These are phyloP conservation scores for Spathaspora arborariae DNA, from an alignment of 805 yeast species.

Conservation along the genomic window DNA sequence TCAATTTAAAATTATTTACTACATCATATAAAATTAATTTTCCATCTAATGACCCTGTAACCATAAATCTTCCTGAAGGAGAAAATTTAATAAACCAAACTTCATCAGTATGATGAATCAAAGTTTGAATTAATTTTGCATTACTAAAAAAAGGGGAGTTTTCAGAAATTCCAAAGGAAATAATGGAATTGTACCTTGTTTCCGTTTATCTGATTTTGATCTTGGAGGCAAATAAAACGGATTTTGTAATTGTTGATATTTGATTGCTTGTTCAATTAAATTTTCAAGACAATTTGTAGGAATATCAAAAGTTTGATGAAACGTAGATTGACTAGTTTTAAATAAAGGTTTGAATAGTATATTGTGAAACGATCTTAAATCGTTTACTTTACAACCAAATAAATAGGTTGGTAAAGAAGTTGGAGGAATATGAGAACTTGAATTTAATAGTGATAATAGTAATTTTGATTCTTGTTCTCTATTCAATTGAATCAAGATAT, in stretches of 20 bases:
- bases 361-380: conserved; percentile 7
- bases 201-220: conserved; percentile 5
- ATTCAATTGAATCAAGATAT: conserved; percentile 14
- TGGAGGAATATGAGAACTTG: background rate
- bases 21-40: conserved; percentile 65
- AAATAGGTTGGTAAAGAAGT: conserved; percentile 5
- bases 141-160: conserved; percentile 14
- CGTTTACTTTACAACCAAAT: conserved; percentile 9
- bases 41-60: conserved; percentile 73
- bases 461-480: conserved; percentile 22
- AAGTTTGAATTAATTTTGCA: conserved; percentile 44
- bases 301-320: conserved; percentile 9
- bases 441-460: conserved; percentile 14
- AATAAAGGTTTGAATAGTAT: conserved; percentile 12
- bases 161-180: conserved; percentile 9
- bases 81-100: conserved; percentile 84
- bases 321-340: conserved; percentile 11
- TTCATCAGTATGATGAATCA: conserved; percentile 60
- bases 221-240: conserved; percentile 30
- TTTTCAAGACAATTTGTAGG: conserved; percentile 21
- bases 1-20: conserved; percentile 31
- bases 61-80: conserved; percentile 69
- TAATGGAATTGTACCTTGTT: background rate
- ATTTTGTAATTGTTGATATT: conserved; percentile 20
- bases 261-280: conserved; percentile 18